phyloP scores from a whole-genome alignment of 768 basidiomycete genomes.

The Leucocoprinus leucothites region DNA sequence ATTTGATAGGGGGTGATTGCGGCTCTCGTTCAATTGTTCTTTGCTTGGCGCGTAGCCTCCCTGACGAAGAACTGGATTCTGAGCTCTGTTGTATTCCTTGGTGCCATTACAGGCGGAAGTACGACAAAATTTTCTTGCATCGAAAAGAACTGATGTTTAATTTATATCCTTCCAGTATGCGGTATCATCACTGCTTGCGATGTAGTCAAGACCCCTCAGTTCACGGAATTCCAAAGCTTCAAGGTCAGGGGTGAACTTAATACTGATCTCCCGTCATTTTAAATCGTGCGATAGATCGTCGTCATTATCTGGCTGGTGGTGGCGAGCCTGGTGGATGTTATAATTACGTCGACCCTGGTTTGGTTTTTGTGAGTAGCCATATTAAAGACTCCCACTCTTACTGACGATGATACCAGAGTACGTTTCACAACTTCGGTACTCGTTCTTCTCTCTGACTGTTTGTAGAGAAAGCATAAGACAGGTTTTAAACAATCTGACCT shows the following conservation, averaged over 20 bases:
- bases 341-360: constrained; percentile 18
- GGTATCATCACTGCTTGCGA: constrained; percentile 13
- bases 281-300: constrained; percentile 2
- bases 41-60: constrained; percentile 15
- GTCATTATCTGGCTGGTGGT: constrained; percentile 17
- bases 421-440: background rate
- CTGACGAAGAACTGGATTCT: constrained; percentile 16
- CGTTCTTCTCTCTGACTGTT: background rate
- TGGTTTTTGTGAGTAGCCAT: constrained; percentile 13
- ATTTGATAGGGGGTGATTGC: constrained; percentile 14
- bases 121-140: background rate
- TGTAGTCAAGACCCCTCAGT: constrained; percentile 12
- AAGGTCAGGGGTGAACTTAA: constrained; percentile 4
- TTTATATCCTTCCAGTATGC: background rate
- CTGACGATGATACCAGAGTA: background rate
- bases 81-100: background rate
- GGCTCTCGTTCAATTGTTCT: constrained; percentile 15
- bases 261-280: background rate
- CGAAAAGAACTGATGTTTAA: background rate
- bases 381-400: background rate
- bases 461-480: constrained; percentile 19
- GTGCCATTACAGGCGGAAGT: constrained; percentile 15
- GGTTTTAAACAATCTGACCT: constrained; percentile 20
- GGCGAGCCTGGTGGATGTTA: constrained; percentile 12
- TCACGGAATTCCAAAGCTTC: constrained; percentile 16